Conservation (phyloP, 345 rosid species). For the Angophora floribunda region DNA sequence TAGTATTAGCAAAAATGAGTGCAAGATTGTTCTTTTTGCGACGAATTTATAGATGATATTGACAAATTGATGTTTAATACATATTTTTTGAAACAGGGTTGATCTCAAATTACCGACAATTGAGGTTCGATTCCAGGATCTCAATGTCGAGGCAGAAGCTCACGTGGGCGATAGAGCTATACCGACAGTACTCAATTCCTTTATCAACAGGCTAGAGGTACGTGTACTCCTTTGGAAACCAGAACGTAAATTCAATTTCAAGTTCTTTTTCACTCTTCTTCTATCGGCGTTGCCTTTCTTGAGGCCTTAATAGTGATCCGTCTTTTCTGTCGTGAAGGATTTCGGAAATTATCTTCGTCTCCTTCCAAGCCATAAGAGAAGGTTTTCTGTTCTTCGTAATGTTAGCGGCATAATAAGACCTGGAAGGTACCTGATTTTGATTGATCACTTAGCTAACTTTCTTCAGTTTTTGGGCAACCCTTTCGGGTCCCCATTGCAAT, state of each 20-base stretch:
- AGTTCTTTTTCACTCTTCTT: neutral
- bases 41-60: neutral
- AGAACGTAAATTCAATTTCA: neutral
- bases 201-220: neutral
- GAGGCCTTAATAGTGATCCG: neutral
- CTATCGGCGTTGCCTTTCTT: neutral
- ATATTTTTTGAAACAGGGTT: neutral
- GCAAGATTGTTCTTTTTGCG: neutral
- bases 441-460: neutral
- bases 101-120: neutral
- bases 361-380: neutral
- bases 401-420: conserved; percentile 5
- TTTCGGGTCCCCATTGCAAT: neutral
- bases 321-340: neutral
- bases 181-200: neutral
- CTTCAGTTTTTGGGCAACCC: neutral
- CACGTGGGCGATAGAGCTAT: neutral
- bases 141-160: conserved; percentile 1
- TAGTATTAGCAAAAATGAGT: neutral
- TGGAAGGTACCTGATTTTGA: neutral
- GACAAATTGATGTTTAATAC: neutral
- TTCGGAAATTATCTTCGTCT: neutral
- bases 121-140: conserved; percentile 1
- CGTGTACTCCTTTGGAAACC: neutral
- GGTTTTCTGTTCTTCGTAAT: neutral